Conservation (phyloP, 768 basidiomycete genomes). For the Rhizopogon sp. region DNA sequence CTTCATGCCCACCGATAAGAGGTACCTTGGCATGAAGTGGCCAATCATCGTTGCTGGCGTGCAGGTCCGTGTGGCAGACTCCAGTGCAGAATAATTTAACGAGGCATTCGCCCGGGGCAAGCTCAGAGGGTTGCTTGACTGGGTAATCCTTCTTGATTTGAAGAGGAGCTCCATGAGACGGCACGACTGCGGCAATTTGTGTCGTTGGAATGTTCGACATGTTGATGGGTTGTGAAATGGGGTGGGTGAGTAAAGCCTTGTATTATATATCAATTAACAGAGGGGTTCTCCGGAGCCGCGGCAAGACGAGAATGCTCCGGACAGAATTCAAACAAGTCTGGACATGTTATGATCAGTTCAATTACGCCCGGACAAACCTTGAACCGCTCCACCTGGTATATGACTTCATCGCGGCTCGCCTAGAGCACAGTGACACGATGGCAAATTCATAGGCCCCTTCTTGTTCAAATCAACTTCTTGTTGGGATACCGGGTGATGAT, state of each 20-base stretch:
- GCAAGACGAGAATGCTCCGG: too few relatives aligned
- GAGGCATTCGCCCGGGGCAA: constrained; percentile 67
- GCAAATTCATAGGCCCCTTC: too few relatives aligned
- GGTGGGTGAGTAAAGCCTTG: background rate
- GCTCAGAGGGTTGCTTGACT: constrained; percentile 51
- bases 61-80: constrained; percentile 86
- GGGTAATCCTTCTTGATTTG: constrained; percentile 40
- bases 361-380: background rate
- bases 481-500: too few relatives aligned
- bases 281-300: background rate
- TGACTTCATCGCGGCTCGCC: background rate
- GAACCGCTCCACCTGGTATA: background rate
- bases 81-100: constrained; percentile 74
- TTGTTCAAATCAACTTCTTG: too few relatives aligned
- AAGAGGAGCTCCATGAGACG: constrained; percentile 23
- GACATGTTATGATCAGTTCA: background rate
- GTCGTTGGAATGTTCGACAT: constrained; percentile 32
- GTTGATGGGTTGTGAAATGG: background rate
- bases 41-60: constrained; percentile 77
- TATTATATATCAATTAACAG: too few relatives aligned
- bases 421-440: too few relatives aligned
- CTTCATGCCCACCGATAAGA: constrained; percentile 81
- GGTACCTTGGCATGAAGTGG: constrained; percentile 61
- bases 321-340: too few relatives aligned
- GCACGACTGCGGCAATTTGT: constrained; percentile 38